Conservation (phyloP, 176 grass and related monocot genomes). For the Tuctoria greenei region DNA sequence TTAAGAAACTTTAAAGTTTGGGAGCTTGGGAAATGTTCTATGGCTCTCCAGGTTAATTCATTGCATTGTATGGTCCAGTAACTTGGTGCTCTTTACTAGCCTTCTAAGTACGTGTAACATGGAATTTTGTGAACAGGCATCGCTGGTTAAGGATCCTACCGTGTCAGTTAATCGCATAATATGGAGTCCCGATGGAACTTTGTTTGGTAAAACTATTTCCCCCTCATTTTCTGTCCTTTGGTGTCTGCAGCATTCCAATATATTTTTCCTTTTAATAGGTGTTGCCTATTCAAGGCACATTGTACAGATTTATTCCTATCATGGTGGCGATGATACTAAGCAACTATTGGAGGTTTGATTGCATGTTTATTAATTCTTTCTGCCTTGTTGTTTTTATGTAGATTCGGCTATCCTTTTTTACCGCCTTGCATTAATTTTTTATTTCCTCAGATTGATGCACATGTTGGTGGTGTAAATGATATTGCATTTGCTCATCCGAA, state of each 20-base stretch:
- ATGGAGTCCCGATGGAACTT: slow-evolving; percentile 92
- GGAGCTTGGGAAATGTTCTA: slow-evolving; percentile 81
- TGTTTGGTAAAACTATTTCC: slow-evolving; percentile 71
- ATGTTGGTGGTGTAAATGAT: slow-evolving; percentile 96
- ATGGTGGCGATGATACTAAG: slow-evolving; percentile 77
- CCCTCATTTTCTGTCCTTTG: neutral
- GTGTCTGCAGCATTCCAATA: slow-evolving; percentile 23
- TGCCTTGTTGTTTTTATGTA: slow-evolving; percentile 26
- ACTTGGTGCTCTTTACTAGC: slow-evolving; percentile 2
- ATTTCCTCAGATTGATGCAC: slow-evolving; percentile 90
- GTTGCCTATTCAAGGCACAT: slow-evolving; percentile 99
- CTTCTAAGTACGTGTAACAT: slow-evolving; percentile 8
- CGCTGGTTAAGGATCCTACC: slow-evolving; percentile 82
- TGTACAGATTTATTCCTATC: slow-evolving; percentile 96
- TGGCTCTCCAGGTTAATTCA: slow-evolving; percentile 75
- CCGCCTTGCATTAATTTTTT: slow-evolving; percentile 24
- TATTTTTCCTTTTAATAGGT: slow-evolving; percentile 46
- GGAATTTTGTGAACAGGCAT: slow-evolving; percentile 48
- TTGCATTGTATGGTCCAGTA: slow-evolving; percentile 16
- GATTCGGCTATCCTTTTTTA: slow-evolving; percentile 9
- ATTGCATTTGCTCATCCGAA: slow-evolving; percentile 98
- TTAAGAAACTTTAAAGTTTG: slow-evolving; percentile 95
- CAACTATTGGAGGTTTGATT: slow-evolving; percentile 86
- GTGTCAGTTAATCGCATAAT: slow-evolving; percentile 95
- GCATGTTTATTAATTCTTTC: neutral